A percentile compares a stretch with the other conserved stretches of the same genome.
Conservation (phyloP, 441 rosid species). For the Capsella rubella region DNA sequence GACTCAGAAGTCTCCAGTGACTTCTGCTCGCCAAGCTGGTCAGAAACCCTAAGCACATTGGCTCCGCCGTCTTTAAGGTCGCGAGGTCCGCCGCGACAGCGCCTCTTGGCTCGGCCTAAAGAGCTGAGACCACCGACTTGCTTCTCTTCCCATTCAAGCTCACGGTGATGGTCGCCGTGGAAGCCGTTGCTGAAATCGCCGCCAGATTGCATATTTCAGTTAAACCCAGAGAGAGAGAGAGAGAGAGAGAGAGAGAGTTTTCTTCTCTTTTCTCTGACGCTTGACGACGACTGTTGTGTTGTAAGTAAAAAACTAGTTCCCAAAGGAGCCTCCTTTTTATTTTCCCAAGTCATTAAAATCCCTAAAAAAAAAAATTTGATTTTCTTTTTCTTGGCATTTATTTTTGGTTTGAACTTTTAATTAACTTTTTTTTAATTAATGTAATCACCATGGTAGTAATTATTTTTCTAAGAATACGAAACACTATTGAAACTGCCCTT, state of each 20-base stretch:
- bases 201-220: slow-evolving; percentile 50
- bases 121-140: slow-evolving; percentile 33
- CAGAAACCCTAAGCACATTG: slow-evolving; percentile 48
- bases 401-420: neutral
- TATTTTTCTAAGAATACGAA: too few relatives aligned
- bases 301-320: neutral
- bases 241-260: neutral
- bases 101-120: slow-evolving; percentile 43
- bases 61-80: slow-evolving; percentile 39
- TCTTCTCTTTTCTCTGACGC: slow-evolving; percentile 31
- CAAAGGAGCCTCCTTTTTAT: slow-evolving; percentile 28
- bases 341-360: neutral
- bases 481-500: too few relatives aligned
- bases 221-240: slow-evolving; percentile 30
- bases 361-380: neutral
- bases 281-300: slow-evolving; percentile 42
- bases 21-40: slow-evolving; percentile 40
- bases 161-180: slow-evolving; percentile 50
- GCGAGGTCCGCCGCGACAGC: slow-evolving; percentile 49
- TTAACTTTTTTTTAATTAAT: neutral
- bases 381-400: neutral
- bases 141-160: slow-evolving; percentile 42
- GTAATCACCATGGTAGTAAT: neutral
- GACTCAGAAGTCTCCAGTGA: slow-evolving; percentile 42
- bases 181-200: slow-evolving; percentile 57